These are phyloP conservation scores for Yarrowia osloensis DNA, from an alignment of 805 yeast genomes.

Conservation along the genomic window DNA sequence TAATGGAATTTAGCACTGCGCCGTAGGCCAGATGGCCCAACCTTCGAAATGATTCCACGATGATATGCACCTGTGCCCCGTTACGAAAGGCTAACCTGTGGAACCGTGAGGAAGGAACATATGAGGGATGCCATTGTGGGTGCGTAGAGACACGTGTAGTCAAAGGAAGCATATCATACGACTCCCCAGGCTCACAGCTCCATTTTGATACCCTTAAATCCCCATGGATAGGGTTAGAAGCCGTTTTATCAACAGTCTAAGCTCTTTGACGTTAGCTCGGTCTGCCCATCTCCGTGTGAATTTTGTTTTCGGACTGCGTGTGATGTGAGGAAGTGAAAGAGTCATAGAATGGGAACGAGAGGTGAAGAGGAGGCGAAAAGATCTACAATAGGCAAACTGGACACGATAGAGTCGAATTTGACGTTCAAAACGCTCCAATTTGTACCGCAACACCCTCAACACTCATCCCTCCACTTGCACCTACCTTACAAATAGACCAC, in stretches of 20 bases:
- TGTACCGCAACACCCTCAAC: neutral
- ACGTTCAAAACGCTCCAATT: too few relatives aligned
- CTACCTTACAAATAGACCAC: neutral
- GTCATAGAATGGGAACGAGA: too few relatives aligned
- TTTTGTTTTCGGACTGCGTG: neutral
- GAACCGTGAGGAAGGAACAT: conserved; percentile 7
- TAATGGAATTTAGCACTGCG: neutral
- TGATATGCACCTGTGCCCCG: conserved; percentile 17
- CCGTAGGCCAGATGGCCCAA: neutral
- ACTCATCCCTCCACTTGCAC: too few relatives aligned
- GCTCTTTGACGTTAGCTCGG: neutral
- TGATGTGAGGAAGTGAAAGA: neutral
- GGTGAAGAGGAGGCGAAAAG: neutral
- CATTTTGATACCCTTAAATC: neutral
- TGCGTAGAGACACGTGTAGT: neutral
- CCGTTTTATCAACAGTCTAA: neutral
- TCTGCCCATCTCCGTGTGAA: neutral
- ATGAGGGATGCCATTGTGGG: neutral
- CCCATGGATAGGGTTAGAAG: neutral
- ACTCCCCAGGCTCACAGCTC: neutral
- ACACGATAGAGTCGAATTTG: neutral
- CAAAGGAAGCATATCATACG: neutral
- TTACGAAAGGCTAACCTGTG: conserved; percentile 10
- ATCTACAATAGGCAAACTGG: neutral
- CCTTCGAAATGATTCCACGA: conserved; percentile 29